These are phyloP conservation scores for Aspergillus ellipticus DNA, from an alignment of 495 filamentous ascomycete species.

Conservation along the genomic window DNA sequence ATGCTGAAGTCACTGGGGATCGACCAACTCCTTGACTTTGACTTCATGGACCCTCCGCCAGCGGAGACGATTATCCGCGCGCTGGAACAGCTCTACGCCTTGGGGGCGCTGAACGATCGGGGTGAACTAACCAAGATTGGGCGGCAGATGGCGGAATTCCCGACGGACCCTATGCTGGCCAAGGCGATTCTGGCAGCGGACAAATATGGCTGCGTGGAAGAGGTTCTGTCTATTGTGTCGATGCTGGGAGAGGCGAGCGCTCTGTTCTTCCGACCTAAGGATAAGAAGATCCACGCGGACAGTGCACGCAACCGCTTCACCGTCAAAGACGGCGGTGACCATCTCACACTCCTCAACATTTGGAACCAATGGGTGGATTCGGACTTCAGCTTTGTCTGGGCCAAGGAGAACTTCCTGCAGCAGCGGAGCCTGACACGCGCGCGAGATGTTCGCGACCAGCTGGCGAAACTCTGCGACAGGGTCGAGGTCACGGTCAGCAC, in stretches of 20 bases:
- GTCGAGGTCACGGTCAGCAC: slow-evolving; percentile 77
- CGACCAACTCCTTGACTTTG: slow-evolving; percentile 89
- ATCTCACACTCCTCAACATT: slow-evolving; percentile 87
- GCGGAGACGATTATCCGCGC: slow-evolving; percentile 88
- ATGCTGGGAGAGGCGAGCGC: slow-evolving; percentile 88
- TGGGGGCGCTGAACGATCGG: slow-evolving; percentile 84
- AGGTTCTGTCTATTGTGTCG: slow-evolving; percentile 89
- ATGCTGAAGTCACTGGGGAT: slow-evolving; percentile 89
- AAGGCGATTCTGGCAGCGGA: slow-evolving; percentile 89
- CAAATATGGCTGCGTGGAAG: slow-evolving; percentile 85
- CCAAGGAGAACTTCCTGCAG: slow-evolving; percentile 90
- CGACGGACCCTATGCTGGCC: slow-evolving; percentile 89
- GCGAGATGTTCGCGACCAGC: slow-evolving; percentile 89
- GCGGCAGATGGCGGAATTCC: slow-evolving; percentile 95
- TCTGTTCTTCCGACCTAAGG: slow-evolving; percentile 93
- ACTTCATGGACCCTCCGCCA: slow-evolving; percentile 94
- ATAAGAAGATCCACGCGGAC: slow-evolving; percentile 96
- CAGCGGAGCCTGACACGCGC: slow-evolving; percentile 81
- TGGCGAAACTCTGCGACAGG: slow-evolving; percentile 90
- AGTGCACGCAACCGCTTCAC: slow-evolving; percentile 91
- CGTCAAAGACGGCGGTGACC: slow-evolving; percentile 87
- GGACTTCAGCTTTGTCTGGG: slow-evolving; percentile 86
- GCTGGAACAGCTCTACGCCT: slow-evolving; percentile 86
- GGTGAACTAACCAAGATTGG: slow-evolving; percentile 91
- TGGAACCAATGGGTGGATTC: slow-evolving; percentile 96